Percentiles rank a stretch among this genome's conserved stretches.
Conservation (phyloP, 495 filamentous ascomycete species). For the Aspergillus homomorphus region DNA sequence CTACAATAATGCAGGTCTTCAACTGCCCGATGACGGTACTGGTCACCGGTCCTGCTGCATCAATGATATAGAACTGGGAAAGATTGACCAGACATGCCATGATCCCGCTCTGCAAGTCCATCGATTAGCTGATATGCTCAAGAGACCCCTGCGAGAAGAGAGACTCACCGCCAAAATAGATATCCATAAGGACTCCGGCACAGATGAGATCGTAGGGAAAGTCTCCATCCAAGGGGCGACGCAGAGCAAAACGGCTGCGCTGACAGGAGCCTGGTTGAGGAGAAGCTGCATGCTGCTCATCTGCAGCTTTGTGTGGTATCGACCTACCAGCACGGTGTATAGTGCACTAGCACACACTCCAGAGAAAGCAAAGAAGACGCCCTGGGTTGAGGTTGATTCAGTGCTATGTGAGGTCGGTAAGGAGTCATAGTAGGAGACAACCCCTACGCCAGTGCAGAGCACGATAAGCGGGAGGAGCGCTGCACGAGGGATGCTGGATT, state of each 20-base stretch:
- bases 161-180: conserved; percentile 37
- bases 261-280: conserved; percentile 67
- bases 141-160: neutral
- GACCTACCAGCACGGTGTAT: conserved; percentile 68
- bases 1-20: conserved; percentile 44
- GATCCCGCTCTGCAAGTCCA: conserved; percentile 36
- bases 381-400: conserved; percentile 49
- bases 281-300: conserved; percentile 71
- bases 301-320: conserved; percentile 62
- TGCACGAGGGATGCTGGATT: conserved; percentile 52
- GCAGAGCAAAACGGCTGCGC: conserved; percentile 60
- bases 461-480: conserved; percentile 51
- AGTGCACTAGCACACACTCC: conserved; percentile 64
- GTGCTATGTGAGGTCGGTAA: conserved; percentile 42
- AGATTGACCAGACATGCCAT: conserved; percentile 69
- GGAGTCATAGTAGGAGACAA: conserved; percentile 71
- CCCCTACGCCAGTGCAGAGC: conserved; percentile 63
- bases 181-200: conserved; percentile 37
- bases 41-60: conserved; percentile 64
- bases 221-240: conserved; percentile 64
- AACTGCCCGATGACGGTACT: conserved; percentile 69
- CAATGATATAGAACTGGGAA: conserved; percentile 73
- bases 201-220: conserved; percentile 47
- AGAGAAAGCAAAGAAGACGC: conserved; percentile 61
- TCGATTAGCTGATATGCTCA: neutral